A percentile compares a stretch with the other conserved stretches of the same genome.
Conservation (phyloP, 257 asterid species). For the Marsdenia floribunda region DNA sequence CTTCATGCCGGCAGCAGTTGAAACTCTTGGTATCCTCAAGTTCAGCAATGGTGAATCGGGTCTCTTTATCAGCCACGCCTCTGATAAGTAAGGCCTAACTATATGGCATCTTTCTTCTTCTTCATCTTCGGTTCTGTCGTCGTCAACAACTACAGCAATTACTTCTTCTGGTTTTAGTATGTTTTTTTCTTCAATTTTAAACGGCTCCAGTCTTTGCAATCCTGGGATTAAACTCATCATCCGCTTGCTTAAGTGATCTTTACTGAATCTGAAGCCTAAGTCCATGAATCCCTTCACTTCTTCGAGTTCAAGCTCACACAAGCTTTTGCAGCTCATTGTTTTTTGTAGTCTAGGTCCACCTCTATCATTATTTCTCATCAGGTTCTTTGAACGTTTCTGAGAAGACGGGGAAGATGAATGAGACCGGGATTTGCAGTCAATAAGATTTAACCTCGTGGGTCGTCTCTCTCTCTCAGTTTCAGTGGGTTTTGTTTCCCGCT, state of each 20-base stretch:
- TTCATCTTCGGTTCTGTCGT: conserved; percentile 3
- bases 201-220: conserved; percentile 34
- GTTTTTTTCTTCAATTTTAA: not conserved
- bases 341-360: conserved; percentile 25
- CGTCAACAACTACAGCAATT: not conserved
- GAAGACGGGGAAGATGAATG: conserved; percentile 32
- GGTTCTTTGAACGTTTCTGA: conserved; percentile 21
- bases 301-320: conserved; percentile 58
- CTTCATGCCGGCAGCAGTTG: conserved; percentile 52
- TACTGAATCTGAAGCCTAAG: conserved; percentile 53
- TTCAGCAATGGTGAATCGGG: conserved; percentile 49
- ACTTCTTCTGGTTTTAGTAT: not conserved
- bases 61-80: conserved; percentile 46
- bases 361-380: not conserved
- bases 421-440: conserved; percentile 15
- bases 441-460: conserved; percentile 15
- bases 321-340: conserved; percentile 42
- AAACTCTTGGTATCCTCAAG: conserved; percentile 30
- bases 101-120: conserved; percentile 9
- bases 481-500: not conserved
- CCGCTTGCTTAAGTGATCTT: conserved; percentile 31
- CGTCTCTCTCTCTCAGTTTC: conserved; percentile 11
- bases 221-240: conserved; percentile 54
- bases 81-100: conserved; percentile 52
- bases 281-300: conserved; percentile 69